Evolutionary conservation across 2,329 filamentous ascomycete genomes (phyloP).

Genomic region (Diplodia mutila): DNA sequence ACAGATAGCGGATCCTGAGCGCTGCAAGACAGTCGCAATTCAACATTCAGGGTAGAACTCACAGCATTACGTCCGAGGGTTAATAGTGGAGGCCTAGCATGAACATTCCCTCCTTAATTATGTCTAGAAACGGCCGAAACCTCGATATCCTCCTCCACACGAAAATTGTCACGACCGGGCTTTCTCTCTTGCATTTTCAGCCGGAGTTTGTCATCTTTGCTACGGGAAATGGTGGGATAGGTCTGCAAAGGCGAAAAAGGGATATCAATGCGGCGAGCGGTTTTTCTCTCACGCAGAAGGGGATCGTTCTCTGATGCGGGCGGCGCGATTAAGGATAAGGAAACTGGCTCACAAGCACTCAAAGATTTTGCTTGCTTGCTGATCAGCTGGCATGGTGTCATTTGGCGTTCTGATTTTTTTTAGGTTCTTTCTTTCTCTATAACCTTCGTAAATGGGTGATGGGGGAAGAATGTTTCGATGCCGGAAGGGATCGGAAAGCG

Average conservation of each 20-base stretch:
- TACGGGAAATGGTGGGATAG: not conserved
- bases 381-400: constrained; percentile 2
- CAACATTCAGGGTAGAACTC: not conserved
- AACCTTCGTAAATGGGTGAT: not conserved
- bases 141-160: constrained; percentile 4
- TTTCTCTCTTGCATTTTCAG: constrained; percentile 5
- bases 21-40: not conserved
- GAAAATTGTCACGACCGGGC: constrained; percentile 3
- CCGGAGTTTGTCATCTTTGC: constrained; percentile 6
- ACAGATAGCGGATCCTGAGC: not conserved
- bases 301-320: not conserved
- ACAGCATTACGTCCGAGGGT: not conserved
- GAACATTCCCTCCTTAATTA: not conserved
- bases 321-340: not conserved
- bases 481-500: not conserved
- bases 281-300: not conserved
- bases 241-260: not conserved
- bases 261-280: not conserved
- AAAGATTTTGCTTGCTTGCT: not conserved
- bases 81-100: not conserved
- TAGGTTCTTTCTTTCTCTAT: not conserved
- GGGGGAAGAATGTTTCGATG: not conserved
- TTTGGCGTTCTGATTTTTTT: not conserved
- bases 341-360: not conserved
- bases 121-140: constrained; percentile 16